phyloP scores from a whole-genome alignment of 179 eudicot species.

The Camellia oleifera region DNA sequence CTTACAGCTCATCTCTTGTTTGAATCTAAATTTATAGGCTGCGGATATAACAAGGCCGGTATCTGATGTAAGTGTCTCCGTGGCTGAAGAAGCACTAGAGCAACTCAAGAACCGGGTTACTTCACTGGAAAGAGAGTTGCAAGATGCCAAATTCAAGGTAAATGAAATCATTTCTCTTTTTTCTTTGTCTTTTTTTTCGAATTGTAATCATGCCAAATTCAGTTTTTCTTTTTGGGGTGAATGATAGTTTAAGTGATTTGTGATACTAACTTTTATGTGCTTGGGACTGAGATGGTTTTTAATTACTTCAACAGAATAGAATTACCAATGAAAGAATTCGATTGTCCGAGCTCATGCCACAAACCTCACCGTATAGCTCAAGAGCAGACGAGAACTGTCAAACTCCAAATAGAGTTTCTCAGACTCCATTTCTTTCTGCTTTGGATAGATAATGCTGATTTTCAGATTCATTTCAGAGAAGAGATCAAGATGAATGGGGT shows the following conservation, averaged over 20 bases:
- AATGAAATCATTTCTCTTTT: background rate
- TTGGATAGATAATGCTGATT: constrained; percentile 33
- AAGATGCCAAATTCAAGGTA: constrained; percentile 62
- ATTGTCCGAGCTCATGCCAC: constrained; percentile 51
- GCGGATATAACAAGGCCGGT: constrained; percentile 53
- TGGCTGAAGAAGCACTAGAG: constrained; percentile 72
- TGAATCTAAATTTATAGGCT: constrained; percentile 34
- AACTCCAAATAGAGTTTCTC: constrained; percentile 30
- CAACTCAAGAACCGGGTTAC: constrained; percentile 36
- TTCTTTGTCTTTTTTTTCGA: background rate
- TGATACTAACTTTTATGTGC: background rate
- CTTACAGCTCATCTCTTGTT: background rate
- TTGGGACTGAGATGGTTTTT: background rate
- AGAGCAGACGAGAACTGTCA: constrained; percentile 46
- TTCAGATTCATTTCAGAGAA: background rate
- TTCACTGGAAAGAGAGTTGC: constrained; percentile 63
- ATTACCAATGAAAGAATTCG: constrained; percentile 48
- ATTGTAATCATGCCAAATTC: too few species aligned
- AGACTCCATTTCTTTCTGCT: constrained; percentile 35
- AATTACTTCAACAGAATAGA: constrained; percentile 36
- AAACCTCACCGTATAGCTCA: constrained; percentile 44
- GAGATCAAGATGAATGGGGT: constrained; percentile 7
- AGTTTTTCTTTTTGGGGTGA: background rate
- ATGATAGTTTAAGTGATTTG: background rate
- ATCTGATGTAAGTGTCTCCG: constrained; percentile 41